Evolutionary conservation across 495 filamentous ascomycete genomes (phyloP).

Genomic region (Xylona heveae): DNA sequence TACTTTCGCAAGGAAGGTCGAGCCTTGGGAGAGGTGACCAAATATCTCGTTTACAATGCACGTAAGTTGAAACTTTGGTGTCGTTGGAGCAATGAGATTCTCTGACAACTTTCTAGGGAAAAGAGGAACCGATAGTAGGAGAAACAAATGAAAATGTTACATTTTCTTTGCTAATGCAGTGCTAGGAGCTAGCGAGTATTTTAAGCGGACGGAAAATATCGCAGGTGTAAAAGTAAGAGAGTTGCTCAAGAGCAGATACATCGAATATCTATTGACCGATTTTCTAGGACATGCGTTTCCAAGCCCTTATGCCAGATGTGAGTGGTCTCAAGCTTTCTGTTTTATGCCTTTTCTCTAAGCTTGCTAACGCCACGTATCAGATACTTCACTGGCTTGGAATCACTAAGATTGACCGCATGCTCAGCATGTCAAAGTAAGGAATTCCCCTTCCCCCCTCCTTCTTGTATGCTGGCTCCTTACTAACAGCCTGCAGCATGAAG

Average conservation of each 20-base stretch:
- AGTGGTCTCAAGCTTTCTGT: constrained; percentile 5
- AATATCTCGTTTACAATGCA: constrained; percentile 94
- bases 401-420: constrained; percentile 95
- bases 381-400: constrained; percentile 97
- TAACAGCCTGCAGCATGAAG: constrained; percentile 51
- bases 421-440: constrained; percentile 86
- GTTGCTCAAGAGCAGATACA: too few species aligned
- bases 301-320: constrained; percentile 91
- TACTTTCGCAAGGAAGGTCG: constrained; percentile 98
- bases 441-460: neutral
- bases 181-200: constrained; percentile 72
- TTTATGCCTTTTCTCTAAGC: constrained; percentile 8
- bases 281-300: constrained; percentile 73
- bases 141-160: neutral
- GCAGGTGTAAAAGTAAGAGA: constrained; percentile 54
- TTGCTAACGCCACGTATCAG: constrained; percentile 12
- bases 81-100: too few species aligned
- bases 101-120: constrained; percentile 8
- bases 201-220: constrained; percentile 90
- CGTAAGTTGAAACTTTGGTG: constrained; percentile 22
- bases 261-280: constrained; percentile 4
- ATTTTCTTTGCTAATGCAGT: neutral
- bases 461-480: neutral
- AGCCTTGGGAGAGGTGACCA: constrained; percentile 92
- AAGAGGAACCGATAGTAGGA: constrained; percentile 11